phyloP scores from a whole-genome alignment of 371 early-diverging fungal genomes.

The Mucor racemosus region DNA sequence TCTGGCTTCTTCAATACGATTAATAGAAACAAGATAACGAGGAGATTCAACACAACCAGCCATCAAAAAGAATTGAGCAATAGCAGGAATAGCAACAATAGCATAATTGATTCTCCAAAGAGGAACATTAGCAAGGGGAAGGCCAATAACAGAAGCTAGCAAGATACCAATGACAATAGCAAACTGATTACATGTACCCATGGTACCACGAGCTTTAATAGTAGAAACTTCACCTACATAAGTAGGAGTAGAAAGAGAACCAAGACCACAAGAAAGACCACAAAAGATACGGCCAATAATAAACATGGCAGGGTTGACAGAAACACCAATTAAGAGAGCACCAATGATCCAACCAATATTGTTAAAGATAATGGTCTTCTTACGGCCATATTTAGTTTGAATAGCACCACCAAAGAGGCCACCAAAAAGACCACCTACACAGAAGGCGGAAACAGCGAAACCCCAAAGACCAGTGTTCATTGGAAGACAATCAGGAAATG shows the following conservation, averaged over 20 bases:
- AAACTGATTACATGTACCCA: conserved; percentile 80
- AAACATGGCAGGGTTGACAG: conserved; percentile 62
- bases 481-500: conserved; percentile 34
- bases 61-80: conserved; percentile 71
- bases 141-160: conserved; percentile 63
- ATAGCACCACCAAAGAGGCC: conserved; percentile 64
- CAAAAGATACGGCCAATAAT: conserved; percentile 64
- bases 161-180: conserved; percentile 81
- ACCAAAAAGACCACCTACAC: conserved; percentile 75
- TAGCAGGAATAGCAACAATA: conserved; percentile 68
- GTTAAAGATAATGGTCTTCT: conserved; percentile 61
- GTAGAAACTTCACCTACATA: conserved; percentile 87
- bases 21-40: conserved; percentile 10
- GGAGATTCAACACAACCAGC: conserved; percentile 54
- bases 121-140: conserved; percentile 51
- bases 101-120: conserved; percentile 49
- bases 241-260: conserved; percentile 75
- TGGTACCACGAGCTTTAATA: conserved; percentile 64
- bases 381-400: conserved; percentile 69
- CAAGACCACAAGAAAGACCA: conserved; percentile 63
- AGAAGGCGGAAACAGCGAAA: conserved; percentile 67
- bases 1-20: conserved; percentile 23
- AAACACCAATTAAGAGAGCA: conserved; percentile 60
- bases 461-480: conserved; percentile 44
- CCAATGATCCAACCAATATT: conserved; percentile 68